Percentiles rank a stretch among this genome's conserved stretches.
Conservation (phyloP, 768 basidiomycete genomes). For the Cystobasidium tubakii region DNA sequence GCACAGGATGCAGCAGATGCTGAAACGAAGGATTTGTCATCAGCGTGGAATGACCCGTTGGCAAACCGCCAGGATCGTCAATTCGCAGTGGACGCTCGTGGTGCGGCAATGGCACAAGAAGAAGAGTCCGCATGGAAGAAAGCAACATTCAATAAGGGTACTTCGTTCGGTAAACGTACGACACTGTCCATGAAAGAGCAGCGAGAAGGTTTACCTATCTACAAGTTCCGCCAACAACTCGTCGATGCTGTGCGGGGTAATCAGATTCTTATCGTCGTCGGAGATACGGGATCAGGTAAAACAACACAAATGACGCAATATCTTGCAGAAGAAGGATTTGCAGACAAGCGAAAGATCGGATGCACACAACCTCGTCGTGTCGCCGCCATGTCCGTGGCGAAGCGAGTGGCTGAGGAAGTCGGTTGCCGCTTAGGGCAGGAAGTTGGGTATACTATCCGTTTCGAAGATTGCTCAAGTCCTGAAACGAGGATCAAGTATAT, state of each 20-base stretch:
- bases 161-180: slow-evolving; percentile 92
- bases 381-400: slow-evolving; percentile 97
- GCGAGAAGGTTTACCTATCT: slow-evolving; percentile 82
- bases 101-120: slow-evolving; percentile 57
- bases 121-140: slow-evolving; percentile 90
- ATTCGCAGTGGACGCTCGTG: slow-evolving; percentile 86
- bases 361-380: slow-evolving; percentile 99
- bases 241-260: slow-evolving; percentile 88
- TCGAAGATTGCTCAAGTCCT: slow-evolving; percentile 97
- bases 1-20: slow-evolving; percentile 89
- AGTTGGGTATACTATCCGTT: slow-evolving; percentile 97
- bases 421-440: slow-evolving; percentile 95
- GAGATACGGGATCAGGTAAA: slow-evolving; percentile 97
- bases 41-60: slow-evolving; percentile 98
- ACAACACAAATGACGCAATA: slow-evolving; percentile 99
- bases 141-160: slow-evolving; percentile 64
- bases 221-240: slow-evolving; percentile 82
- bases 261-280: slow-evolving; percentile 95
- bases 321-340: slow-evolving; percentile 86
- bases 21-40: slow-evolving; percentile 85
- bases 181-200: slow-evolving; percentile 87
- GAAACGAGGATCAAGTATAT: slow-evolving; percentile 99
- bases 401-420: slow-evolving; percentile 96
- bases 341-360: slow-evolving; percentile 82
- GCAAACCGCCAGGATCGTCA: slow-evolving; percentile 74